These are phyloP conservation scores for Populus euphratica DNA, from an alignment of 345 rosid genomes.

Conservation along the genomic window DNA sequence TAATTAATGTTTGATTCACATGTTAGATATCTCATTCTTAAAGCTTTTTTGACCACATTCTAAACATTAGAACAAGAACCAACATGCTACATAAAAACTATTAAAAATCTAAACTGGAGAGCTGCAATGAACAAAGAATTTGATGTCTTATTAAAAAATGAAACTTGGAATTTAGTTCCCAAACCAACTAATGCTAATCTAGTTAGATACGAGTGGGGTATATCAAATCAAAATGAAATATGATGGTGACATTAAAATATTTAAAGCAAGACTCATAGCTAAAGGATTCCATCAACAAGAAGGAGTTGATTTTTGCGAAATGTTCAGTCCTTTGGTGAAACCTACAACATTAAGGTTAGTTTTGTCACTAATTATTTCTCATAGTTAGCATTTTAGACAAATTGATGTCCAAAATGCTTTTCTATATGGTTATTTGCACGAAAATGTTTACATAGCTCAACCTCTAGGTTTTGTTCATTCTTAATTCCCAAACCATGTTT, in stretches of 20 bases:
- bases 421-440: not conserved
- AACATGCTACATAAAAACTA: accelerated
- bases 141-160: accelerated
- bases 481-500: not conserved
- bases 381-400: not conserved
- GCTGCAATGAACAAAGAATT: no score
- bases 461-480: not conserved
- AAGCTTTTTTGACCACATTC: accelerated
- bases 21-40: no score
- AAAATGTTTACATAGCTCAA: not conserved
- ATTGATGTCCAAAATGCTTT: not conserved
- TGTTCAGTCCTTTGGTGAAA: not conserved
- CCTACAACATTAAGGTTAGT: not conserved
- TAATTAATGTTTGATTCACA: no score
- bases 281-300: not conserved
- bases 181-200: accelerated
- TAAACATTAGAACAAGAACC: no score
- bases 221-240: no score
- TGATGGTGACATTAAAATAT: not conserved
- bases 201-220: not conserved
- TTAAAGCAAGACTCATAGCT: not conserved
- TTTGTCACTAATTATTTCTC: accelerated
- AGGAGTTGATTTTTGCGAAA: not conserved
- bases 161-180: not conserved
- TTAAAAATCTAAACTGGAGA: no score